phyloP scores from a whole-genome alignment of 1,139 yeast species.

The Yamadazyma mexicana region DNA sequence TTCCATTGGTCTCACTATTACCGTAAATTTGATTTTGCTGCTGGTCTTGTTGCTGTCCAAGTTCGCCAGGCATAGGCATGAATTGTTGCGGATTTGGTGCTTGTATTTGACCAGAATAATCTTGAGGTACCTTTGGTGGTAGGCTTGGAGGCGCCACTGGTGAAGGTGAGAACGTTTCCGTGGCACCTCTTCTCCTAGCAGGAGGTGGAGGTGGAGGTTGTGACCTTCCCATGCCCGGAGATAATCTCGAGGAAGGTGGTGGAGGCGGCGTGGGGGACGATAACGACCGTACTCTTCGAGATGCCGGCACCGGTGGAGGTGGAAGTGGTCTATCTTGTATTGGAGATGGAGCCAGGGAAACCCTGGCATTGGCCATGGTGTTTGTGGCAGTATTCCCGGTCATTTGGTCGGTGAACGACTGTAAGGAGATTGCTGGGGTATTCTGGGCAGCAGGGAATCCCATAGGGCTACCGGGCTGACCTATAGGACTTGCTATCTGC shows the following conservation, averaged over 20 bases:
- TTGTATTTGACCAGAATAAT: constrained; percentile 6
- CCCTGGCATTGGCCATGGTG: constrained; percentile 33
- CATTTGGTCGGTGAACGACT: constrained; percentile 47
- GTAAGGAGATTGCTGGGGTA: constrained; percentile 34
- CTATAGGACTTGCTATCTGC: not conserved
- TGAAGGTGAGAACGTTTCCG: constrained; percentile 16
- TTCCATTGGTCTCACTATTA: constrained; percentile 37
- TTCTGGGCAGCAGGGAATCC: not conserved
- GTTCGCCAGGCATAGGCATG: constrained; percentile 2
- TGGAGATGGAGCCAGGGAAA: constrained; percentile 19
- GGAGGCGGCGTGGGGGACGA: constrained; percentile 41
- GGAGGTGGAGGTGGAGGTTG: constrained; percentile 43
- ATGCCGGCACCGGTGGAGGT: constrained; percentile 41
- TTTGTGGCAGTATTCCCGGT: constrained; percentile 43
- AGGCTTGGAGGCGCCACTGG: constrained; percentile 24
- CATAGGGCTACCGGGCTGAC: constrained; percentile 1
- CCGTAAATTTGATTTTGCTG: constrained; percentile 12
- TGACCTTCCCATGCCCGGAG: constrained; percentile 11
- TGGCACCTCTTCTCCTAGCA: constrained; percentile 32
- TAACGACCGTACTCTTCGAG: constrained; percentile 39
- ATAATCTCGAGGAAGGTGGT: constrained; percentile 38
- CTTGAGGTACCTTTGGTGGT: constrained; percentile 32
- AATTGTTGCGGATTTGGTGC: constrained; percentile 7
- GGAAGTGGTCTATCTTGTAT: constrained; percentile 31
- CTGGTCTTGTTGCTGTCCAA: not conserved